Conservation (phyloP, 78 protist species). For the slime mould (Dictyostelium discoideum) region DNA sequence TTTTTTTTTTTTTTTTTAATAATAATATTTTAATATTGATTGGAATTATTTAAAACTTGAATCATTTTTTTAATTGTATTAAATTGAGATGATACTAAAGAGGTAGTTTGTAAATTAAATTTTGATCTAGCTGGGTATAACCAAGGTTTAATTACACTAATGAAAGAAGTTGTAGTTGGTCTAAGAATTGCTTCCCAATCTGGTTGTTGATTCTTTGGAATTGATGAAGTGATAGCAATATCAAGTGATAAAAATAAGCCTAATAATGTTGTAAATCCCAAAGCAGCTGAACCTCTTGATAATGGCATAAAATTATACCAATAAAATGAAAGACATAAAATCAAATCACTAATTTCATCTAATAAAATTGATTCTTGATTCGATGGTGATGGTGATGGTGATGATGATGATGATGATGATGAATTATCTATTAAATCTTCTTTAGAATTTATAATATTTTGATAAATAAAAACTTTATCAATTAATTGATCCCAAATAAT, state of each 20-base stretch:
- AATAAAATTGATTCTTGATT: background rate
- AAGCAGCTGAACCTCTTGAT: slow-evolving; percentile 86
- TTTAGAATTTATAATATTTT: background rate
- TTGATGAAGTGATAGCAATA: slow-evolving; percentile 1
- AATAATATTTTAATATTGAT: background rate
- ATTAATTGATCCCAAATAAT: slow-evolving; percentile 2
- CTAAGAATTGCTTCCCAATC: slow-evolving; percentile 88
- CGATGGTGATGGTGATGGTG: background rate
- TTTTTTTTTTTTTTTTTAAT: background rate
- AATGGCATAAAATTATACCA: slow-evolving; percentile 93
- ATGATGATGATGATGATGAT: background rate
- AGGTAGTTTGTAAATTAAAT: background rate
- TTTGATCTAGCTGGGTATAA: slow-evolving; percentile 36
- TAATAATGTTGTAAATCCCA: slow-evolving; percentile 59
- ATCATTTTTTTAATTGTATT: slow-evolving; percentile 47
- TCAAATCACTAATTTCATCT: slow-evolving; percentile 40
- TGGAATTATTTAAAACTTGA: slow-evolving; percentile 31
- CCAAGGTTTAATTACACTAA: slow-evolving; percentile 36
- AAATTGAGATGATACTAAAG: background rate
- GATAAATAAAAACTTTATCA: background rate
- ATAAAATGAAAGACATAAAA: slow-evolving; percentile 69
- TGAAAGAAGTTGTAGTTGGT: slow-evolving; percentile 37
- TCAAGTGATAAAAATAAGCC: slow-evolving; percentile 83
- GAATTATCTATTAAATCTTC: background rate
- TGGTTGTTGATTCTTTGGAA: slow-evolving; percentile 49